Conservation (phyloP, 129 eudicot genomes). For the Gnaphalium uliginosum region DNA sequence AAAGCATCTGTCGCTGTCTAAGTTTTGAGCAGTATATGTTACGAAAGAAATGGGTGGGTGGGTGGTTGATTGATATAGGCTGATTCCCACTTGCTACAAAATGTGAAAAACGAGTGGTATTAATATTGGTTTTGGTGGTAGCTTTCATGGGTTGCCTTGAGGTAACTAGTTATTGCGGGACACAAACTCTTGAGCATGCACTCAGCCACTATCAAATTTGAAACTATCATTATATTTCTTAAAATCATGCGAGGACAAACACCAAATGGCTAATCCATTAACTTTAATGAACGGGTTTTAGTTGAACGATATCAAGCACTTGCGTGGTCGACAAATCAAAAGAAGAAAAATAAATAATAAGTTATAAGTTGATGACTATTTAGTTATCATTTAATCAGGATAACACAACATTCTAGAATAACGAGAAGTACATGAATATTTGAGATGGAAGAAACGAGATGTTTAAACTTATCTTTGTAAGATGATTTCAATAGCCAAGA, state of each 20-base stretch:
- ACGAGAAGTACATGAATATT: too few relatives aligned
- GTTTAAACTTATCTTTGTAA: too few relatives aligned
- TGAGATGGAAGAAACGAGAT: too few relatives aligned
- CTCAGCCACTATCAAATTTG: neutral
- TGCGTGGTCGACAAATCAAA: too few relatives aligned
- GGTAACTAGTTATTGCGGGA: conserved; percentile 1
- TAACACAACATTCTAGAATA: too few relatives aligned
- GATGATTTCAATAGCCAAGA: too few relatives aligned
- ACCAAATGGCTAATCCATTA: neutral
- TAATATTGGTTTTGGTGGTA: conserved; percentile 5
- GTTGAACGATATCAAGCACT: too few relatives aligned
- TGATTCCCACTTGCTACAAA: too few relatives aligned
- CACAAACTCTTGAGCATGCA: neutral
- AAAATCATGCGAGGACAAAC: neutral
- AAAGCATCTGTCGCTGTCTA: too few relatives aligned
- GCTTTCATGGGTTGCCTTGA: conserved; percentile 16
- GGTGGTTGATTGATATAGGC: conserved; percentile 14
- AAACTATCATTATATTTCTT: conserved; percentile 1
- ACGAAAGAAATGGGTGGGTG: conserved; percentile 16
- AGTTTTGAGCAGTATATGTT: neutral
- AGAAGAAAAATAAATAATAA: too few relatives aligned
- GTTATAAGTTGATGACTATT: too few relatives aligned
- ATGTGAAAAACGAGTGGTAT: conserved; percentile 17
- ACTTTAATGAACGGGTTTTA: neutral
- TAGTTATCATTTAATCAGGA: too few relatives aligned